Conservation (phyloP, 257 asterid species). For the Salvia miltiorrhiza region DNA sequence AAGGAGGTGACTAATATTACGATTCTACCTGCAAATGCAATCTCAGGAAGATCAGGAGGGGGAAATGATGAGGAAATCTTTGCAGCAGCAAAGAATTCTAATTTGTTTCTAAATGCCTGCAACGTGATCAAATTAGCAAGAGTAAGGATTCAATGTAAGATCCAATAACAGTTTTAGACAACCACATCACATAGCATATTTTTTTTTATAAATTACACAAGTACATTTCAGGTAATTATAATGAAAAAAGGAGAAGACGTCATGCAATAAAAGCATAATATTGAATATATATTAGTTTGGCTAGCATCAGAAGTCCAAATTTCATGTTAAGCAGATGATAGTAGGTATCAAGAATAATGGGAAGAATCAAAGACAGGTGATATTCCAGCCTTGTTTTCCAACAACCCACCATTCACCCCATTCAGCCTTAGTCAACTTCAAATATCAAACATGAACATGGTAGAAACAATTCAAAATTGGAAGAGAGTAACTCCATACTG, state of each 20-base stretch:
- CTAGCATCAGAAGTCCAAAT: constrained; percentile 11
- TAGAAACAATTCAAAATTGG: constrained; percentile 9
- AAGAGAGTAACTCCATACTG: constrained; percentile 50
- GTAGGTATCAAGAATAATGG: neutral
- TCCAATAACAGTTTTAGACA: constrained; percentile 11
- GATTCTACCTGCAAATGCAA: constrained; percentile 92
- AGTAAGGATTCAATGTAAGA: constrained; percentile 7
- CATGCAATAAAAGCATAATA: constrained; percentile 2
- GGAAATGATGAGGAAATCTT: constrained; percentile 92
- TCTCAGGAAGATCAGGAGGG: constrained; percentile 86
- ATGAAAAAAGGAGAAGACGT: neutral
- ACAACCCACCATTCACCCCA: constrained; percentile 6
- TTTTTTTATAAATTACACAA: too few species aligned
- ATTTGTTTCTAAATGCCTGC: constrained; percentile 82
- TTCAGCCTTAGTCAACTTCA: constrained; percentile 13
- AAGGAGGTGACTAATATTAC: neutral
- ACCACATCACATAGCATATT: constrained; percentile 13
- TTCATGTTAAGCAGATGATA: neutral
- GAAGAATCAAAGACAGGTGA: constrained; percentile 4
- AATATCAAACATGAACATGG: constrained; percentile 1
- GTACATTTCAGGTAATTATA: neutral
- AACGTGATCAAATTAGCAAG: constrained; percentile 24
- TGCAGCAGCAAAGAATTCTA: constrained; percentile 95
- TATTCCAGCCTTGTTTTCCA: constrained; percentile 14
- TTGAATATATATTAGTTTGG: neutral